These are phyloP conservation scores for Lipomyces starkeyi DNA, from an alignment of 805 yeast species.

Conservation along the genomic window DNA sequence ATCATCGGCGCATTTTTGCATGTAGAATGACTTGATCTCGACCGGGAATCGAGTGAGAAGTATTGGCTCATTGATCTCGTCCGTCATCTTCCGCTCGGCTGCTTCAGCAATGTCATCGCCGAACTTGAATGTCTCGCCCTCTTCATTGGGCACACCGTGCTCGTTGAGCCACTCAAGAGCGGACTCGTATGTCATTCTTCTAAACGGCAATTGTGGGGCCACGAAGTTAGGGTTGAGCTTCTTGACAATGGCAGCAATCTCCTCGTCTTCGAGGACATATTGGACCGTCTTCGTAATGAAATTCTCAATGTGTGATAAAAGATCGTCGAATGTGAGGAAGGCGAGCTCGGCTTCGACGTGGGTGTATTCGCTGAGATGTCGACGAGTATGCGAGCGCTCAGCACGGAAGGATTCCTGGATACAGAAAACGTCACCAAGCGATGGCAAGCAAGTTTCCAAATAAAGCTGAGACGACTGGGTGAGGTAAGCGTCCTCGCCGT, in stretches of 20 bases:
- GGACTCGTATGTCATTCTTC: constrained; percentile 86
- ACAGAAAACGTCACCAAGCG: constrained; percentile 96
- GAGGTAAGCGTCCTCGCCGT: constrained; percentile 94
- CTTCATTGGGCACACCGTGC: constrained; percentile 92
- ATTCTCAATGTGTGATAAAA: constrained; percentile 82
- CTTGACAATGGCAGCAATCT: constrained; percentile 86
- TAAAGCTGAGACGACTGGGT: constrained; percentile 98
- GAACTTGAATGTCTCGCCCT: constrained; percentile 87
- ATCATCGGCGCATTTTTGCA: constrained; percentile 90
- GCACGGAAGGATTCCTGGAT: constrained; percentile 99
- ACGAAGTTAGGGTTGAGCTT: constrained; percentile 91
- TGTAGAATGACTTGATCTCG: constrained; percentile 96
- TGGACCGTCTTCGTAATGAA: constrained; percentile 71
- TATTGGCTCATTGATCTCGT: constrained; percentile 89
- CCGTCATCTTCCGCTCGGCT: constrained; percentile 99
- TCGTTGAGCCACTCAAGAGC: constrained; percentile 97
- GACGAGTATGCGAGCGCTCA: constrained; percentile 97
- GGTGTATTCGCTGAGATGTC: constrained; percentile 96
- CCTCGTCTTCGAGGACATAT: constrained; percentile 84
- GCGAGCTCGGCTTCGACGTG: constrained; percentile 95
- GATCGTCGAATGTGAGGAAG: constrained; percentile 84
- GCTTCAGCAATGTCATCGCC: constrained; percentile 99
- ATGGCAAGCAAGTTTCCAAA: constrained; percentile 93
- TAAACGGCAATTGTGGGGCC: constrained; percentile 84
- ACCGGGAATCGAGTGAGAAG: constrained; percentile 94